These are phyloP conservation scores for Kwoniella mangroviensis DNA, from an alignment of 768 basidiomycete genomes.

Conservation along the genomic window DNA sequence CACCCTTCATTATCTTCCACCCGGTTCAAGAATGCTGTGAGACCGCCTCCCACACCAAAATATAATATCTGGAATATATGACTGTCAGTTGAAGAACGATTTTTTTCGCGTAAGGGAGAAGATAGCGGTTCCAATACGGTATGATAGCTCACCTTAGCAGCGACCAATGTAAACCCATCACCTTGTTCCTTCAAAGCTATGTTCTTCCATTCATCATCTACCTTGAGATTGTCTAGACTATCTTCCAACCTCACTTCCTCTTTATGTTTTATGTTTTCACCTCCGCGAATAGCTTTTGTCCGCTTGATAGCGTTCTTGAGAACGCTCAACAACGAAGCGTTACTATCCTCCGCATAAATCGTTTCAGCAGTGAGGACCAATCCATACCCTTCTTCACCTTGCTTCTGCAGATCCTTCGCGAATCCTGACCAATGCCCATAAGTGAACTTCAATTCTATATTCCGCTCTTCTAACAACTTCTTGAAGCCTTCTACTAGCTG, in stretches of 20 bases:
- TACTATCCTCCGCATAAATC: conserved; percentile 74
- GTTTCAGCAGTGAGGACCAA: conserved; percentile 89
- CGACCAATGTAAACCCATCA: conserved; percentile 65
- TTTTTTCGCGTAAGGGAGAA: background rate
- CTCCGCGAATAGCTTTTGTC: background rate
- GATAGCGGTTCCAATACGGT: background rate
- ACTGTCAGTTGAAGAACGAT: background rate
- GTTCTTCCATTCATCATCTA: conserved; percentile 24
- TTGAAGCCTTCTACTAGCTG: conserved; percentile 71
- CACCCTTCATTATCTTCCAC: conserved; percentile 62
- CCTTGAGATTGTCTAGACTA: conserved; percentile 25
- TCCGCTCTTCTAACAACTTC: conserved; percentile 63
- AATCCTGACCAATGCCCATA: conserved; percentile 74
- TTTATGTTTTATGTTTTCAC: background rate
- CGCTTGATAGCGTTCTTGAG: conserved; percentile 21
- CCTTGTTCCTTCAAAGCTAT: conserved; percentile 21
- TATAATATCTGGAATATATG: conserved; percentile 65
- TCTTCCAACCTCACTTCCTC: conserved; percentile 29
- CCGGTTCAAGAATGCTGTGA: conserved; percentile 71
- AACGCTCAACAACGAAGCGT: conserved; percentile 63
- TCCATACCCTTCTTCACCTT: conserved; percentile 62
- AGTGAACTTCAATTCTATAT: conserved; percentile 73
- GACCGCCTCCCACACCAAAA: conserved; percentile 92
- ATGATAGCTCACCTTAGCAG: conserved; percentile 67
- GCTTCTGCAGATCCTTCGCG: conserved; percentile 16